Evolutionary conservation across 2,329 filamentous ascomycete species (phyloP).

Genomic region (Ceratocystis diversiconidia): DNA sequence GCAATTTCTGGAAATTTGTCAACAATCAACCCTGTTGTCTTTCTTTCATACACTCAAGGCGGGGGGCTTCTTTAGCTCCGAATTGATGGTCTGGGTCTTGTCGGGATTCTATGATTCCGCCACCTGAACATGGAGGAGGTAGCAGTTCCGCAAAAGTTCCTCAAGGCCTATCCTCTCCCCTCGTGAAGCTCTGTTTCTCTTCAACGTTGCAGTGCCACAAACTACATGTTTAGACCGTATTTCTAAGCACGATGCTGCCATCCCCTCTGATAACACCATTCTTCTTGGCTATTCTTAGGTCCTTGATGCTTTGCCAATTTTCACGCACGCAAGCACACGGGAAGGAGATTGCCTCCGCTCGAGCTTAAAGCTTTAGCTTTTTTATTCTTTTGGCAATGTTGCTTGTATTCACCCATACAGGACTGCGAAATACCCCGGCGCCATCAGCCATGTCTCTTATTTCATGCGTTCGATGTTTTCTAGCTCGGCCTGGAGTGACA

Average conservation of each 20-base stretch:
- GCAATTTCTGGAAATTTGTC: background rate
- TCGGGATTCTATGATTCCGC: background rate
- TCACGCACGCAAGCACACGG: background rate
- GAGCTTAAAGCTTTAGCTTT: background rate
- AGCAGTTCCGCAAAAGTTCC: constrained; percentile 2
- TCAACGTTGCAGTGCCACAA: background rate
- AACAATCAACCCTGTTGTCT: background rate
- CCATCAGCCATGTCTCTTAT: background rate
- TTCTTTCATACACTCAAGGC: background rate
- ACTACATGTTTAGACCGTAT: background rate
- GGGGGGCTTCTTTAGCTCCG: background rate
- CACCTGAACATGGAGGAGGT: background rate
- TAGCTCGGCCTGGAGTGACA: too few species aligned
- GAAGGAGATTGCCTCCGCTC: background rate
- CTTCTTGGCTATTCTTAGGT: background rate
- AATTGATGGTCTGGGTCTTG: background rate
- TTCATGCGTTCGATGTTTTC: background rate
- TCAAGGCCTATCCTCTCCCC: background rate
- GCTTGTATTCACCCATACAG: background rate
- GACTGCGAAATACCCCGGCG: background rate
- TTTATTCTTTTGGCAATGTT: background rate
- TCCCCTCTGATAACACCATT: background rate
- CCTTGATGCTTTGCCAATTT: background rate
- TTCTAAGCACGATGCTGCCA: background rate
- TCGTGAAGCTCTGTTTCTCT: background rate